Conservation (phyloP, 306 rosid genomes). For the Vigna radiata region DNA sequence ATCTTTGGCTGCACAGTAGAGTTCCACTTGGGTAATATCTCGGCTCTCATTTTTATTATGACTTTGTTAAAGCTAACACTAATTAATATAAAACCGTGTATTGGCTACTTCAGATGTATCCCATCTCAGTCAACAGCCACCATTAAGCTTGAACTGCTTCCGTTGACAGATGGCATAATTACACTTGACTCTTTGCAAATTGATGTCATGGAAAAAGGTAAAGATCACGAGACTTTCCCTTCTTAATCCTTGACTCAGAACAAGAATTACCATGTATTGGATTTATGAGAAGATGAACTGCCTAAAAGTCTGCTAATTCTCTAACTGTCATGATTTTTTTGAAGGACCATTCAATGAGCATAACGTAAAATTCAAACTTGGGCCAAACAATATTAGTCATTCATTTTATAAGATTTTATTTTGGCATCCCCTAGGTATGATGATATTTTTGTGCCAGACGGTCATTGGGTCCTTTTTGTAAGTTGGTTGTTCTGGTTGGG, state of each 20-base stretch:
- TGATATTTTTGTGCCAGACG: slow-evolving; percentile 20
- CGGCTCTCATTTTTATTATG: slow-evolving; percentile 9
- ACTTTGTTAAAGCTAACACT: slow-evolving; percentile 30
- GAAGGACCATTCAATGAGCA: not conserved
- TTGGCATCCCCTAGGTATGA: slow-evolving; percentile 32
- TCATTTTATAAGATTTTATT: slow-evolving; percentile 17
- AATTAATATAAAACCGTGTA: slow-evolving; percentile 40
- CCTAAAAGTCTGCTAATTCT: slow-evolving; percentile 17
- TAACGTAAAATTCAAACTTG: slow-evolving; percentile 7
- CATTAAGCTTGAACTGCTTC: slow-evolving; percentile 96
- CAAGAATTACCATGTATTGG: slow-evolving; percentile 25
- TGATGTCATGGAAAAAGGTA: slow-evolving; percentile 96
- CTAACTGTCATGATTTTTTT: slow-evolving; percentile 10
- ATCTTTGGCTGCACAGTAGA: slow-evolving; percentile 97
- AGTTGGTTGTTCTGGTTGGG: not conserved
- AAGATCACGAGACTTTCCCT: slow-evolving; percentile 10
- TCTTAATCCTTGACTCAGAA: slow-evolving; percentile 20
- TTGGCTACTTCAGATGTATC: slow-evolving; percentile 69
- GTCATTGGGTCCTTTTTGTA: slow-evolving; percentile 16
- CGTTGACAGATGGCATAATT: slow-evolving; percentile 95
- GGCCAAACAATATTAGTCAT: slow-evolving; percentile 13
- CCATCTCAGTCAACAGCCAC: slow-evolving; percentile 90
- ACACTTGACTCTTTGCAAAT: slow-evolving; percentile 88
- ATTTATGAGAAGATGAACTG: slow-evolving; percentile 30
- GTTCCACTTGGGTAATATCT: slow-evolving; percentile 90